Percentiles rank a stretch among this genome's conserved stretches.
Evolutionary conservation across 208 protist species (phyloP).

Genomic region (Strigomonas galati): DNA sequence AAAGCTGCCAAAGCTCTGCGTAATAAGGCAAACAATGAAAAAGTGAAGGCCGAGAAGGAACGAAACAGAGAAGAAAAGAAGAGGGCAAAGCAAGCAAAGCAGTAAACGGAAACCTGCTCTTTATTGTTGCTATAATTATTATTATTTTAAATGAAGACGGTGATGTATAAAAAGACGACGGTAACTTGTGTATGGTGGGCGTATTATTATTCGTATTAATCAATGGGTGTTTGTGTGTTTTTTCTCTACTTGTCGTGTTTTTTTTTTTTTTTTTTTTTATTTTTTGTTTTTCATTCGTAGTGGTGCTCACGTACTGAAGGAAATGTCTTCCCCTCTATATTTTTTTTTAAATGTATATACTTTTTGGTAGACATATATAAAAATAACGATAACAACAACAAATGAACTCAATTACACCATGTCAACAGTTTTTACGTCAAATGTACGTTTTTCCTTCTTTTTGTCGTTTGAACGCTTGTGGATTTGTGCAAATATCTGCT

Average conservation of each 20-base stretch:
- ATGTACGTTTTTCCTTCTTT: neutral
- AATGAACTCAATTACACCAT: too few species aligned
- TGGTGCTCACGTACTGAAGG: neutral
- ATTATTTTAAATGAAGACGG: too few species aligned
- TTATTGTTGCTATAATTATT: too few species aligned
- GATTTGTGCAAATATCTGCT: neutral
- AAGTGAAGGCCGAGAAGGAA: too few species aligned
- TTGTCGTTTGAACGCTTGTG: neutral
- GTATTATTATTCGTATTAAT: too few species aligned
- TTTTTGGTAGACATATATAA: neutral
- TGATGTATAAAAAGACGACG: conserved; percentile 1
- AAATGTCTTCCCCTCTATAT: conserved; percentile 1
- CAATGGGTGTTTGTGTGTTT: too few species aligned
- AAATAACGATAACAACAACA: conserved; percentile 1
- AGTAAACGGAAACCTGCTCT: too few species aligned
- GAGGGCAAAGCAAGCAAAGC: too few species aligned
- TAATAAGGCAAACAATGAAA: too few species aligned
- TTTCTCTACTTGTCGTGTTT: too few species aligned
- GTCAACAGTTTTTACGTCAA: neutral
- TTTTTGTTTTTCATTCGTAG: conserved; percentile 21
- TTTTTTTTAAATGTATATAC: conserved; percentile 10
- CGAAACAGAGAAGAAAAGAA: too few species aligned
- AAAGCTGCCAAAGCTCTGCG: too few species aligned
- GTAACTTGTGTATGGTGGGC: neutral
- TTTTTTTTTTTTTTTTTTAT: conserved; percentile 13